Evolutionary conservation across 192 early-diverging fungal species (phyloP).

Genomic region (Coemansia sp.): DNA sequence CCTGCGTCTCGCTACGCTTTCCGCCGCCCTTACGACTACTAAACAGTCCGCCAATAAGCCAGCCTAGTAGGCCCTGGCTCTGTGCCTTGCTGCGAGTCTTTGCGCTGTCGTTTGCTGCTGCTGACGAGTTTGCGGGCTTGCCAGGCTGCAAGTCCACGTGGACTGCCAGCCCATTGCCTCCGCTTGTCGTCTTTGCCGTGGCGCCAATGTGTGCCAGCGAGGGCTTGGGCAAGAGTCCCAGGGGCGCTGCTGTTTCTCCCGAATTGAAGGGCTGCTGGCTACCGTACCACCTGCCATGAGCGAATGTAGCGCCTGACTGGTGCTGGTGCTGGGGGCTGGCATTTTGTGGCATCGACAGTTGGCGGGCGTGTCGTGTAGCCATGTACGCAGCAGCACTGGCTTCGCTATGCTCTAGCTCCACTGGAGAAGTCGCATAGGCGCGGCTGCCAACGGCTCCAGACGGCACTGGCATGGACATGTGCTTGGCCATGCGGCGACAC

Average conservation of each 20-base stretch:
- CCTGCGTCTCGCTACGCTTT: slow-evolving; percentile 4
- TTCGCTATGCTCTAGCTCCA: background rate
- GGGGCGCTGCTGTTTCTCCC: background rate
- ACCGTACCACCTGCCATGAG: background rate
- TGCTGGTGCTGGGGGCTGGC: slow-evolving; percentile 4
- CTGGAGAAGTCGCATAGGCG: background rate
- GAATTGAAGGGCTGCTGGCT: background rate
- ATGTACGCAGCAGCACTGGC: background rate
- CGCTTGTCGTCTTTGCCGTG: background rate
- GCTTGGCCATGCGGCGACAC: slow-evolving; percentile 17
- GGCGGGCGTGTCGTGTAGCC: background rate
- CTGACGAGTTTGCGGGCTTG: background rate
- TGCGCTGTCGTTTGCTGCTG: background rate
- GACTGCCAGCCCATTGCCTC: background rate
- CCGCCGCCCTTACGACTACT: background rate
- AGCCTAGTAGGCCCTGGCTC: background rate
- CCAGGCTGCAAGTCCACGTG: background rate
- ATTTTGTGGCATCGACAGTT: slow-evolving; percentile 1
- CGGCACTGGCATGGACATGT: slow-evolving; percentile 36
- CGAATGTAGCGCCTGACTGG: background rate
- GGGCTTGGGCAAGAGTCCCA: background rate
- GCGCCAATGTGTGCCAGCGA: background rate
- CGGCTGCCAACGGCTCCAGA: background rate
- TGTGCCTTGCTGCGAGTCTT: background rate
- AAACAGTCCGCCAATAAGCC: background rate